These are phyloP conservation scores for Posidonia oceanica DNA, from an alignment of 116 monocot species.

Conservation along the genomic window DNA sequence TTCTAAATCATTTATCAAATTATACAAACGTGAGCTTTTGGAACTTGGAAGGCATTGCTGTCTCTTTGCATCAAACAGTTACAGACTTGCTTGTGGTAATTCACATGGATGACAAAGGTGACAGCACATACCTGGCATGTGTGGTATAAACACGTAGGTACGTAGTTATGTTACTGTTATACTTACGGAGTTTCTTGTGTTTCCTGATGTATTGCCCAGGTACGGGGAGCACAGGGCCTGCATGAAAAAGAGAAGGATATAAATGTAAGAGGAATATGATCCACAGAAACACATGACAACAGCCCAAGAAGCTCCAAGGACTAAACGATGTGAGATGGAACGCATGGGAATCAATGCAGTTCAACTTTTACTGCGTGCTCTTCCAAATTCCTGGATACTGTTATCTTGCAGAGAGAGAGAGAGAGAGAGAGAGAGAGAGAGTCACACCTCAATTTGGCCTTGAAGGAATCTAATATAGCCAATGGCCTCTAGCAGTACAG, in stretches of 20 bases:
- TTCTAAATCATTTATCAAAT: no score
- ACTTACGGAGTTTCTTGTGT: slow-evolving; percentile 17
- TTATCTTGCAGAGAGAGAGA: not conserved
- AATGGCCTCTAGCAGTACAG: slow-evolving; percentile 92
- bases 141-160: not conserved
- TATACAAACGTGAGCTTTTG: no score
- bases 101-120: not conserved
- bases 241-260: not conserved
- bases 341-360: not conserved
- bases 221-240: slow-evolving; percentile 91
- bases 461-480: slow-evolving; percentile 99
- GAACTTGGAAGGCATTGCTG: no score
- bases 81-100: no score
- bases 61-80: no score
- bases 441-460: slow-evolving; percentile 73
- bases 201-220: slow-evolving; percentile 37
- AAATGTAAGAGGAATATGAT: not conserved
- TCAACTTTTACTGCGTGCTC: slow-evolving; percentile 6
- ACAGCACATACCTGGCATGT: not conserved
- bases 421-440: slow-evolving; percentile 6
- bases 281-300: slow-evolving; percentile 3
- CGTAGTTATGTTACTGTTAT: not conserved
- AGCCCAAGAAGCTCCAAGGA: not conserved
- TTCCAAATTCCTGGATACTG: not conserved
- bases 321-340: not conserved